Percentiles rank a stretch among this genome's conserved stretches.
Conservation (phyloP, 768 basidiomycete genomes). For the Suillus tomentosus region DNA sequence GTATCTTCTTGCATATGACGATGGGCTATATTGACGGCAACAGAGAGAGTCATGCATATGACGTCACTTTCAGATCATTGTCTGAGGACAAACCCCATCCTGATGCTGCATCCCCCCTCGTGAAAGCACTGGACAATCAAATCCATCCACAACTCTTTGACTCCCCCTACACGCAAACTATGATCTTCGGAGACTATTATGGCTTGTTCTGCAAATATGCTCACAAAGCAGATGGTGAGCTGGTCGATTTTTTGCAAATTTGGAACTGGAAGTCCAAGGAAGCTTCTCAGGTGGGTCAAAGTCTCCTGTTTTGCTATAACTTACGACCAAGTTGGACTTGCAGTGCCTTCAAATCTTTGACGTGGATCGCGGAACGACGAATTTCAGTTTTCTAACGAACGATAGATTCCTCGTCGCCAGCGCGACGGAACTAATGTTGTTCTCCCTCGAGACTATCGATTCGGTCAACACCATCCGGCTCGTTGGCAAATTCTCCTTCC, state of each 20-base stretch:
- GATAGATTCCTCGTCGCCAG: background rate
- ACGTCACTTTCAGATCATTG: background rate
- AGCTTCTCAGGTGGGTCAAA: background rate
- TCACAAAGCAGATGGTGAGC: background rate
- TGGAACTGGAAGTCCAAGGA: slow-evolving; percentile 6
- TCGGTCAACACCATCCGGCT: background rate
- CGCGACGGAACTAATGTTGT: background rate
- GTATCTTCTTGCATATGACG: background rate
- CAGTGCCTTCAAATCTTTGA: background rate
- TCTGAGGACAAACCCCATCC: slow-evolving; percentile 1
- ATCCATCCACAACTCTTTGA: background rate
- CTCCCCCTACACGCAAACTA: background rate
- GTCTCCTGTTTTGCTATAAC: background rate
- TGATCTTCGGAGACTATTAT: background rate
- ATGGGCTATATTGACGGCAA: background rate
- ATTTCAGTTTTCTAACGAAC: background rate
- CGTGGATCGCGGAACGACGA: background rate
- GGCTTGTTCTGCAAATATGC: background rate
- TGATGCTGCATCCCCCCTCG: background rate
- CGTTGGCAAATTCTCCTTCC: background rate
- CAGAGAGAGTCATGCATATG: background rate
- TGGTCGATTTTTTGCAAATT: background rate
- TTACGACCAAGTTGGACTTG: background rate
- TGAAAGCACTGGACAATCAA: background rate
- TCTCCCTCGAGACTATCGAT: background rate